A percentile compares a stretch with the other conserved stretches of the same genome.
phyloP scores from a whole-genome alignment of 2,329 filamentous ascomycete species.

The Neonectria hederae region DNA sequence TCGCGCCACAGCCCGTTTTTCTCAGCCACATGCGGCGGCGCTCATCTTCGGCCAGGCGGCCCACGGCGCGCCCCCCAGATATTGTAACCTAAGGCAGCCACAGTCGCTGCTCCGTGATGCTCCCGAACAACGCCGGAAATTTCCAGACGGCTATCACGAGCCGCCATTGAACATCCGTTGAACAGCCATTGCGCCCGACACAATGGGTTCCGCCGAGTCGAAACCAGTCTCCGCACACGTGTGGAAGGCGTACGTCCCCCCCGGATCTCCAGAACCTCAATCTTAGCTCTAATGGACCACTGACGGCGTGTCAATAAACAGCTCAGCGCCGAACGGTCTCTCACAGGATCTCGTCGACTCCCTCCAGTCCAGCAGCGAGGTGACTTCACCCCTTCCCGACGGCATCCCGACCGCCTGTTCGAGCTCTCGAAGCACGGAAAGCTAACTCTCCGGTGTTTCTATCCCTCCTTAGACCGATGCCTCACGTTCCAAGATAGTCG shows the following conservation, averaged over 20 bases:
- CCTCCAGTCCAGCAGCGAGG: conserved; percentile 86
- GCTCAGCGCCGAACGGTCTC: conserved; percentile 63
- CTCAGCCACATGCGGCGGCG: conserved; percentile 30
- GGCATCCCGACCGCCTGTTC: neutral
- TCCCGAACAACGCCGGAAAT: conserved; percentile 49
- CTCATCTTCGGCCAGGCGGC: conserved; percentile 1
- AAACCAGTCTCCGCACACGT: conserved; percentile 58
- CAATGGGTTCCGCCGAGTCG: conserved; percentile 67
- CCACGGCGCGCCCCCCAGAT: neutral
- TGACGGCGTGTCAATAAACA: conserved; percentile 45
- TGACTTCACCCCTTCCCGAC: conserved; percentile 53
- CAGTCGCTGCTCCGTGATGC: conserved; percentile 42
- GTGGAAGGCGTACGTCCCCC: conserved; percentile 65
- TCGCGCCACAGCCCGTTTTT: conserved; percentile 27
- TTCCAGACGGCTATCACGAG: conserved; percentile 46
- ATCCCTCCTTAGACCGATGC: conserved; percentile 77
- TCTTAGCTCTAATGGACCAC: conserved; percentile 20
- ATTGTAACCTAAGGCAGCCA: conserved; percentile 47
- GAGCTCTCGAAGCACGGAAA: neutral
- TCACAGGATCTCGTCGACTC: conserved; percentile 85
- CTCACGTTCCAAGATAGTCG: conserved; percentile 82
- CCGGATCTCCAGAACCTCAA: neutral
- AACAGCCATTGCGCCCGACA: conserved; percentile 52
- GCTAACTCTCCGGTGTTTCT: conserved; percentile 24
- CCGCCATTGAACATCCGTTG: conserved; percentile 42